Evolutionary conservation across 2,329 filamentous ascomycete genomes (phyloP).

Genomic region (Alternaria sp.): DNA sequence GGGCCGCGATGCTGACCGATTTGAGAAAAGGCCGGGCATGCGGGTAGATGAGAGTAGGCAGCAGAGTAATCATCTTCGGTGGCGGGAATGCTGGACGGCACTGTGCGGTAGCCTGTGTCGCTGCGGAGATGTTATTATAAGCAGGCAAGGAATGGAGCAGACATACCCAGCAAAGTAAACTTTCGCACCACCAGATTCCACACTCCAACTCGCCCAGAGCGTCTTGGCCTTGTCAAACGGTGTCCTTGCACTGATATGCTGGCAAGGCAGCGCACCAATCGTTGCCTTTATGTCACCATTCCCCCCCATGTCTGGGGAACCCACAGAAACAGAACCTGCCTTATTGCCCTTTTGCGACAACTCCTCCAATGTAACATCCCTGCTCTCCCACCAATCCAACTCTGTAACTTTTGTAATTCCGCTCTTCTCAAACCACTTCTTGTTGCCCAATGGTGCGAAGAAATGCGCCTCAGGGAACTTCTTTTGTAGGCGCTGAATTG

Average conservation of each 20-base stretch:
- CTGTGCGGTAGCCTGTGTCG: constrained; percentile 88
- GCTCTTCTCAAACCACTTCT: constrained; percentile 77
- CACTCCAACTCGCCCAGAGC: constrained; percentile 88
- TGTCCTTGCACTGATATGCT: constrained; percentile 78
- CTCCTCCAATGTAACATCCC: constrained; percentile 71
- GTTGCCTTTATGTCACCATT: constrained; percentile 69
- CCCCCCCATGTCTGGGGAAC: constrained; percentile 4
- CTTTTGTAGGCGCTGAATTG: constrained; percentile 74
- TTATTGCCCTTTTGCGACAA: constrained; percentile 7
- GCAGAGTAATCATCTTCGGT: constrained; percentile 75
- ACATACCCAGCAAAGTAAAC: constrained; percentile 79
- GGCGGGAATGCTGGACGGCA: constrained; percentile 69
- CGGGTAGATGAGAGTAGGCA: constrained; percentile 69
- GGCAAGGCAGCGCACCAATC: constrained; percentile 82
- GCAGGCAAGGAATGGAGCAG: not conserved
- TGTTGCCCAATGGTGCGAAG: constrained; percentile 85
- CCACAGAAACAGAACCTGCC: constrained; percentile 15
- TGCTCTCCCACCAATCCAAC: constrained; percentile 94
- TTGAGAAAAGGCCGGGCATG: constrained; percentile 84
- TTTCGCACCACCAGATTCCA: constrained; percentile 77
- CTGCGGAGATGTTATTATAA: constrained; percentile 54
- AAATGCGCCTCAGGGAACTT: constrained; percentile 83
- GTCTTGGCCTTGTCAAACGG: constrained; percentile 76
- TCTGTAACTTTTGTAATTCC: constrained; percentile 84
- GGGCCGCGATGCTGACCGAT: constrained; percentile 83